A percentile compares a stretch with the other conserved stretches of the same genome.
Evolutionary conservation across 306 rosid species (phyloP).

Genomic region (Cucumis sativus): DNA sequence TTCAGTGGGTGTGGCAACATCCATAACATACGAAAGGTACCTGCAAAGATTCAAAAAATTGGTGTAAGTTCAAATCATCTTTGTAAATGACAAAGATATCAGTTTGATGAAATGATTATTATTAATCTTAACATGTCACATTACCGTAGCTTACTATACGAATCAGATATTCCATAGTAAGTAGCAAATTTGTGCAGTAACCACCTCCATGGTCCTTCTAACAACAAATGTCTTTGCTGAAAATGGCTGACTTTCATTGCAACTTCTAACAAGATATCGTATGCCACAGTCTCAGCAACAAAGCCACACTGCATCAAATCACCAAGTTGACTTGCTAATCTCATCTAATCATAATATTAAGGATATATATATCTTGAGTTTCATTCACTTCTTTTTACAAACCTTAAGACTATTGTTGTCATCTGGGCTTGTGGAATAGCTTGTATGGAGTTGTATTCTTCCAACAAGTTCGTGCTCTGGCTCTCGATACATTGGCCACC

Average conservation of each 20-base stretch:
- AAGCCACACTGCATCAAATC: constrained; percentile 50
- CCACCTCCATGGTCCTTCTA: constrained; percentile 96
- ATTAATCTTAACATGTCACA: not conserved
- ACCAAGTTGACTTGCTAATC: not conserved
- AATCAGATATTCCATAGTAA: constrained; percentile 82
- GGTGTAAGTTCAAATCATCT: not conserved
- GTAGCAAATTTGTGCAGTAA: constrained; percentile 71
- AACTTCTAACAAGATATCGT: constrained; percentile 78
- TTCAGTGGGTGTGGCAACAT: constrained; percentile 90
- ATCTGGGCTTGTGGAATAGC: constrained; percentile 63
- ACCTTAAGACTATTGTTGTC: constrained; percentile 75
- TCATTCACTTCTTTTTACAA: constrained; percentile 5
- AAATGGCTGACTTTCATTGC: constrained; percentile 87
- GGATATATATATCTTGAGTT: not conserved
- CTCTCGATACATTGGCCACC: constrained; percentile 79
- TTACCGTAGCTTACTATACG: constrained; percentile 82
- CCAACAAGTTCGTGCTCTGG: constrained; percentile 82
- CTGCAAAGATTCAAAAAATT: constrained; percentile 17
- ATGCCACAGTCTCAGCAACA: constrained; percentile 94
- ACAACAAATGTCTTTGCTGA: constrained; percentile 56
- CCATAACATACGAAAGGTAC: constrained; percentile 85
- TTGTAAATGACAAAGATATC: not conserved
- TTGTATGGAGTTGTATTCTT: constrained; percentile 60
- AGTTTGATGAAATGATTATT: not conserved
- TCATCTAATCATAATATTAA: not conserved